Base-by-base conservation (phyloP, 164 flowering plant species). In the Malania oleifera region DNA sequence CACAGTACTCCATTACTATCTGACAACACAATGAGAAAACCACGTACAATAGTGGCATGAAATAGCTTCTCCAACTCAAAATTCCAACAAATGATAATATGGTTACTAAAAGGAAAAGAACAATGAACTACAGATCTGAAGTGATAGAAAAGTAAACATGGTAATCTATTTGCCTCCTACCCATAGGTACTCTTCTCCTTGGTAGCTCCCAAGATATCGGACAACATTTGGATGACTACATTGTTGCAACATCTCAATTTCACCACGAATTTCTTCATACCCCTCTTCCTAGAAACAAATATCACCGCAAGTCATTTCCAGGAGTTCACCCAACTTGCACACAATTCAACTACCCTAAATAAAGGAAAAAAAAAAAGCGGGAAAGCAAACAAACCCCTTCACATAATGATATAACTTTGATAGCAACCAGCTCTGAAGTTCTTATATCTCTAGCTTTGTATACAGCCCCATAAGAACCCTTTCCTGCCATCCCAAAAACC, bases 1-100 rank as follows among this genome's bases (percentile, higher is more conserved):
- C 99, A 72, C 99, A 95, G 50, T 95, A 91, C 77, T 95, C 99
- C 99, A 95, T 95, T 18, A 91, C 96, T 72, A 95, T 95, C 99
- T 91, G 96, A 65, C 68, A 78, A 55, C 41, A 73, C 37, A 71
- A 13, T 18, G 24, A 62, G 47, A 19, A 47, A 46, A 7, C 45
- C 29, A 40, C 31, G 37, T 7, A 31, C 35, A 24, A 31, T 22
- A 27, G 37, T 23, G 15, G 55, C n/a, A 27, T 1, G 2, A 7
- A 13, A 27, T 3, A 19, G 60, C 44, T 17, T 31, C 37, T 11
- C 35, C 4, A 31, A 26, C 38, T 35, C 45, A 7, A 49, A 34
- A 26, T 13, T 40, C 25, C 1, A 29, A 60, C 1, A 28, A 31
- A 31, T 31, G 35, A 4, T 9, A 31, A 4, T 9, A 31, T 31